Conservation (phyloP, 2,329 filamentous ascomycete species). For the Fusarium sp. region DNA sequence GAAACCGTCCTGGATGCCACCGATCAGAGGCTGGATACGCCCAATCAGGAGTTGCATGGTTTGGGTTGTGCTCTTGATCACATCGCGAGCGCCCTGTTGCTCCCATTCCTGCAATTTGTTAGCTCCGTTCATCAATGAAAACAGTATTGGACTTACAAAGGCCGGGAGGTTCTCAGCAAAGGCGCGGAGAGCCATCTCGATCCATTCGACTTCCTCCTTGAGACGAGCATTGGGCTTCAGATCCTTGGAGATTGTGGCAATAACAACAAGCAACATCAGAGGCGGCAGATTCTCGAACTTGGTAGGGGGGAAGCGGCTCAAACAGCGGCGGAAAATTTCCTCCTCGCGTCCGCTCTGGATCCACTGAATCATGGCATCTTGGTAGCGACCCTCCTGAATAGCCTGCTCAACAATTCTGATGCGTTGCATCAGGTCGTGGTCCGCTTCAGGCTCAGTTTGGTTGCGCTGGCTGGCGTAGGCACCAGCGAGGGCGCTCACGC, state of each 20-base stretch:
- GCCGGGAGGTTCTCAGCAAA: constrained; percentile 64
- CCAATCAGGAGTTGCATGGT: constrained; percentile 58
- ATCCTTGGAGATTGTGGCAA: constrained; percentile 73
- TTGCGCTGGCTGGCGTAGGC: constrained; percentile 56
- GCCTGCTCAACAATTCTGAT: constrained; percentile 73
- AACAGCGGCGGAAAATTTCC: constrained; percentile 70
- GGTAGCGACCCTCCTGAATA: constrained; percentile 73
- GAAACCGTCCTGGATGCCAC: constrained; percentile 55
- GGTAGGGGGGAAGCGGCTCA: constrained; percentile 56
- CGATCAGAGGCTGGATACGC: constrained; percentile 55
- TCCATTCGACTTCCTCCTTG: constrained; percentile 71
- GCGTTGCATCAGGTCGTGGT: constrained; percentile 68
- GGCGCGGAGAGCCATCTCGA: constrained; percentile 71
- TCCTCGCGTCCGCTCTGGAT: constrained; percentile 75
- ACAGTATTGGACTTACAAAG: constrained; percentile 62
- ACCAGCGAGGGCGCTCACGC: constrained; percentile 54
- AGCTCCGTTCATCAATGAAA: constrained; percentile 2
- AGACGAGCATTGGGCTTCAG: constrained; percentile 67
- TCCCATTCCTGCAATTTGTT: constrained; percentile 56
- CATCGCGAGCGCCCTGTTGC: constrained; percentile 54
- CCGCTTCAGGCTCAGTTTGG: constrained; percentile 55
- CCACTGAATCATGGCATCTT: constrained; percentile 77
- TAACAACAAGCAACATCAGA: constrained; percentile 74
- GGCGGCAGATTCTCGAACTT: constrained; percentile 71
- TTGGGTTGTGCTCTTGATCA: constrained; percentile 57